Percentiles rank a stretch among this genome's conserved stretches.
phyloP scores from a whole-genome alignment of 257 asterid genomes.

The Przewalskia tangutica region DNA sequence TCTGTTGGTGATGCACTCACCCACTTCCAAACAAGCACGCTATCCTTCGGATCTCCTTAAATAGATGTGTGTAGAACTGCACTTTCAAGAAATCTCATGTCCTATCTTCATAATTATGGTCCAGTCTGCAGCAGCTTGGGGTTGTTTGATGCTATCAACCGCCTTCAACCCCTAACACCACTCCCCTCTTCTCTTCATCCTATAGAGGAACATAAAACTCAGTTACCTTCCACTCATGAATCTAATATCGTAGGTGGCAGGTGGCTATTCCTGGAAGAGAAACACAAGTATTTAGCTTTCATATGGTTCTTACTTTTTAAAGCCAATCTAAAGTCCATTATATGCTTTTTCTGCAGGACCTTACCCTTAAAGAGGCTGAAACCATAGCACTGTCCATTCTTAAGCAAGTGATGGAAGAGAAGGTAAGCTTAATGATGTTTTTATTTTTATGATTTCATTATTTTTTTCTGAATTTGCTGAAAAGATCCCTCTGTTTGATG shows the following conservation, averaged over 20 bases:
- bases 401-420: constrained; percentile 63
- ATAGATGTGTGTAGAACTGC: neutral
- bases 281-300: neutral
- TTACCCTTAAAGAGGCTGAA: constrained; percentile 53
- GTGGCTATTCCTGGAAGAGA: neutral
- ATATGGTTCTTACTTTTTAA: neutral
- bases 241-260: neutral
- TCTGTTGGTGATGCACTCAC: neutral
- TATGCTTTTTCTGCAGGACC: constrained; percentile 26
- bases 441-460: neutral
- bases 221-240: neutral
- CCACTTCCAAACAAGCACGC: neutral
- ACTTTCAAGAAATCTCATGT: neutral
- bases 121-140: neutral
- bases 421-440: constrained; percentile 19
- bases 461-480: neutral
- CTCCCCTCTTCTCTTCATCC: neutral
- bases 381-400: constrained; percentile 52
- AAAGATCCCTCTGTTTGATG: neutral
- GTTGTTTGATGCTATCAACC: neutral
- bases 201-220: neutral
- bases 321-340: neutral
- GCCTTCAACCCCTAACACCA: neutral
- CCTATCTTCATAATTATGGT: neutral
- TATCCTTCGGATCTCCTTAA: neutral